A percentile compares a stretch with the other conserved stretches of the same genome.
Evolutionary conservation across 2,329 filamentous ascomycete species (phyloP).

Genomic region (Harringtonia lauricola): DNA sequence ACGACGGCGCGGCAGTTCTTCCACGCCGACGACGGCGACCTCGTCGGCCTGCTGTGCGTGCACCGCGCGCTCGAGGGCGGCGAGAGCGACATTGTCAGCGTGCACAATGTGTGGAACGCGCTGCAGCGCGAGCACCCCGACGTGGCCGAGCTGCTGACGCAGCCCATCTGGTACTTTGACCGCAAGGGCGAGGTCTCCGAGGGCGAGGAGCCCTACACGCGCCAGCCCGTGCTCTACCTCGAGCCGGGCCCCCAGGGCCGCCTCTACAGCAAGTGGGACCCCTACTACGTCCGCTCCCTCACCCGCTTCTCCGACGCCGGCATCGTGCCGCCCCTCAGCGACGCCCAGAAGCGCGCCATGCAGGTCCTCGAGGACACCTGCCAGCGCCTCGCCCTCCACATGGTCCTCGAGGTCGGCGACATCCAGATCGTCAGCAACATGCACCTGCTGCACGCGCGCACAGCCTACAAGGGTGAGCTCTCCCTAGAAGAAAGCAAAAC

Average conservation of each 20-base stretch:
- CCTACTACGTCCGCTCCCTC: conserved; percentile 74
- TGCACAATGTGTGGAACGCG: conserved; percentile 73
- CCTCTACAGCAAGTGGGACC: conserved; percentile 81
- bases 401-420: conserved; percentile 77
- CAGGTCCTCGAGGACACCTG: conserved; percentile 67
- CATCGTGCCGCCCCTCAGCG: conserved; percentile 60
- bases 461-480: conserved; percentile 56
- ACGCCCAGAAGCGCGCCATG: conserved; percentile 57
- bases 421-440: conserved; percentile 79
- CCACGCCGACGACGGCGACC: conserved; percentile 72
- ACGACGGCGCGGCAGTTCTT: conserved; percentile 80
- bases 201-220: conserved; percentile 66
- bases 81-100: conserved; percentile 70
- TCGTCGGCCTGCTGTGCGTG: conserved; percentile 76
- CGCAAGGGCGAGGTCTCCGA: conserved; percentile 72
- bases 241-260: conserved; percentile 56
- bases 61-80: conserved; percentile 69
- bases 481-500: neutral
- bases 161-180: conserved; percentile 86
- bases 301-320: conserved; percentile 63
- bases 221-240: conserved; percentile 63
- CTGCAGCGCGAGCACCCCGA: conserved; percentile 67
- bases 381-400: conserved; percentile 63
- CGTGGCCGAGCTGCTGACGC: conserved; percentile 61
- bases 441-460: conserved; percentile 72